A percentile compares a stretch with the other conserved stretches of the same genome.
Evolutionary conservation across 2,329 filamentous ascomycete genomes (phyloP).

Genomic region (Nigrospora oryzae): DNA sequence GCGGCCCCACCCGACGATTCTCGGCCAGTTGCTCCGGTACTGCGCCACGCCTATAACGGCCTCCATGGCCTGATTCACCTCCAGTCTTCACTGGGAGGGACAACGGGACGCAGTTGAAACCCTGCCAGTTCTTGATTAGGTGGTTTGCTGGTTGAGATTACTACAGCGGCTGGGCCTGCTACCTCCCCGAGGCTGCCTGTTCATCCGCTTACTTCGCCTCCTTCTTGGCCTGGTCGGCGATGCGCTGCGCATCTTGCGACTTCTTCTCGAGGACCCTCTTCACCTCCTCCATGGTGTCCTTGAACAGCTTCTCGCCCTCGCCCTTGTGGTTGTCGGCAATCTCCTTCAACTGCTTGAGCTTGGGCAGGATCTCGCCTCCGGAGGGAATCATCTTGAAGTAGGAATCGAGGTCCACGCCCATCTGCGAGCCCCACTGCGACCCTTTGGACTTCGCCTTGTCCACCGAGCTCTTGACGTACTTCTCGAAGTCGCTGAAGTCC

Average conservation of each 20-base stretch:
- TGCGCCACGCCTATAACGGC: too few species aligned
- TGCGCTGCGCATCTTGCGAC: constrained; percentile 46
- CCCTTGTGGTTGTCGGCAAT: constrained; percentile 59
- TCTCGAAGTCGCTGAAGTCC: constrained; percentile 48
- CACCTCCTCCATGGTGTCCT: constrained; percentile 61
- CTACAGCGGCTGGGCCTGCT: too few species aligned
- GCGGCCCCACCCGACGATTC: too few species aligned
- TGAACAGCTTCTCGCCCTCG: constrained; percentile 61
- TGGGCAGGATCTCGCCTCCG: constrained; percentile 55
- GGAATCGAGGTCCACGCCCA: constrained; percentile 40
- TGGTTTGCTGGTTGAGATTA: too few species aligned
- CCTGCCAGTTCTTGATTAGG: too few species aligned
- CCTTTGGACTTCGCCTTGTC: constrained; percentile 50
- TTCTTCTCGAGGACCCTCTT: constrained; percentile 55
- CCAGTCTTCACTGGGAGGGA: too few species aligned
- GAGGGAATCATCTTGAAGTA: constrained; percentile 60
- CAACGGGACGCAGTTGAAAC: too few species aligned
- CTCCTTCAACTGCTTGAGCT: constrained; percentile 56
- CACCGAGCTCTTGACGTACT: constrained; percentile 50
- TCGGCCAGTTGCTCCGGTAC: too few species aligned
- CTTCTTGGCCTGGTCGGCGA: constrained; percentile 46
- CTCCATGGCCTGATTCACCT: too few species aligned
- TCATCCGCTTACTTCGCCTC: constrained; percentile 25
- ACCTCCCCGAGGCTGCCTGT: not conserved
- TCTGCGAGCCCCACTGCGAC: constrained; percentile 24